Evolutionary conservation across 495 filamentous ascomycete genomes (phyloP).

Genomic region (Penicillium verhagenii): DNA sequence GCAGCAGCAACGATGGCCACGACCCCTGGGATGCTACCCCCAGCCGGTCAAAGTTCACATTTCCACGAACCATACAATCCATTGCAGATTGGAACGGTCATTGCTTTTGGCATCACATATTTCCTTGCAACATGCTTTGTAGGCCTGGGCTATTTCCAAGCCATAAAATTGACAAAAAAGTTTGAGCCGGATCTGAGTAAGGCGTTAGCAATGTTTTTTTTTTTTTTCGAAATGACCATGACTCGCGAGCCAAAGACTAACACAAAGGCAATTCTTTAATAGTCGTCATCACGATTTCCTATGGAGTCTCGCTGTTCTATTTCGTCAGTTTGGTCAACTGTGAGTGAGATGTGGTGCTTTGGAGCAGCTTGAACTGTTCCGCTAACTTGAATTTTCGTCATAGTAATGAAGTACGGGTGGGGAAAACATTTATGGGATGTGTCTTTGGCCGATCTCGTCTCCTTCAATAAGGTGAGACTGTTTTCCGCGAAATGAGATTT

Average conservation of each 20-base stretch:
- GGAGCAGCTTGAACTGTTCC: not conserved
- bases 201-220: too few species aligned
- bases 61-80: conserved; percentile 20
- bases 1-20: conserved; percentile 5
- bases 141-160: conserved; percentile 18
- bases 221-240: not conserved
- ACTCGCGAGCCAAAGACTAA: not conserved
- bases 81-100: conserved; percentile 17
- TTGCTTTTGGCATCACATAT: conserved; percentile 17
- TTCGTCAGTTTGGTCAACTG: conserved; percentile 18
- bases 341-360: not conserved
- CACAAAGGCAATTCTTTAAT: not conserved
- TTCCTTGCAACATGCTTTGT: conserved; percentile 14
- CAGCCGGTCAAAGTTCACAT: conserved; percentile 15
- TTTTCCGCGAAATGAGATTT: not conserved
- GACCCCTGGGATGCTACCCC: conserved; percentile 19
- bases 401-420: conserved; percentile 21
- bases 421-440: conserved; percentile 25
- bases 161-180: conserved; percentile 24
- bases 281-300: conserved; percentile 20
- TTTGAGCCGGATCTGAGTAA: conserved; percentile 17
- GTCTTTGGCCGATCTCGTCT: conserved; percentile 13
- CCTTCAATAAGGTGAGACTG: conserved; percentile 10
- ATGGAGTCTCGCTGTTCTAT: conserved; percentile 13
- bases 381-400: conserved; percentile 6